Evolutionary conservation across 1,284 basidiomycete species (phyloP).

Genomic region (Polyporus tsugae): DNA sequence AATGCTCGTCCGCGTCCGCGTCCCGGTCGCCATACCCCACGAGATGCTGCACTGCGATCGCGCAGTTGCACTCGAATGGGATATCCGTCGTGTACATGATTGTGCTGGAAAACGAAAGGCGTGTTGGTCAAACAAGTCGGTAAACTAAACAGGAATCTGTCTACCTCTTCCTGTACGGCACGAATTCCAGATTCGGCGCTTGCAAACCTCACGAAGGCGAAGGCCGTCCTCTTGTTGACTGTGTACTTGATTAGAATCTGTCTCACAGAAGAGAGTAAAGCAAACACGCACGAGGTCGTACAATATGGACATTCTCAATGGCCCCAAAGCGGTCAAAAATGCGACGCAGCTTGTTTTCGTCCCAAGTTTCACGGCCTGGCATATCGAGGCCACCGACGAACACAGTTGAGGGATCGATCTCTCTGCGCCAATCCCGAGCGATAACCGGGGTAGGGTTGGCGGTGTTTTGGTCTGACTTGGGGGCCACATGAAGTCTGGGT

Average conservation of each 20-base stretch:
- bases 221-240: slow-evolving; percentile 70
- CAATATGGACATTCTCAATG: slow-evolving; percentile 67
- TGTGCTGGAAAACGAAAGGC: slow-evolving; percentile 56
- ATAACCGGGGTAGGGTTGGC: background rate
- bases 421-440: slow-evolving; percentile 39
- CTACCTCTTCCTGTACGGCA: slow-evolving; percentile 70
- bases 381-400: slow-evolving; percentile 81
- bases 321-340: slow-evolving; percentile 72
- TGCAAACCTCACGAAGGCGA: slow-evolving; percentile 78
- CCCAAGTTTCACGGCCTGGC: slow-evolving; percentile 68
- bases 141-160: slow-evolving; percentile 50
- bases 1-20: slow-evolving; percentile 28
- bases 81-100: slow-evolving; percentile 69
- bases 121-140: slow-evolving; percentile 30
- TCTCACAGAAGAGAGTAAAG: background rate
- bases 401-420: slow-evolving; percentile 70
- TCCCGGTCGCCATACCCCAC: slow-evolving; percentile 36
- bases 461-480: background rate
- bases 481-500: background rate
- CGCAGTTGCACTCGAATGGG: slow-evolving; percentile 72
- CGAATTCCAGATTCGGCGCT: slow-evolving; percentile 64
- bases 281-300: slow-evolving; percentile 62
- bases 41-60: slow-evolving; percentile 41
- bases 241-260: slow-evolving; percentile 13
- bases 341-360: slow-evolving; percentile 62